phyloP scores from a whole-genome alignment of 2,329 filamentous ascomycete genomes.

The Ilyonectria robusta region DNA sequence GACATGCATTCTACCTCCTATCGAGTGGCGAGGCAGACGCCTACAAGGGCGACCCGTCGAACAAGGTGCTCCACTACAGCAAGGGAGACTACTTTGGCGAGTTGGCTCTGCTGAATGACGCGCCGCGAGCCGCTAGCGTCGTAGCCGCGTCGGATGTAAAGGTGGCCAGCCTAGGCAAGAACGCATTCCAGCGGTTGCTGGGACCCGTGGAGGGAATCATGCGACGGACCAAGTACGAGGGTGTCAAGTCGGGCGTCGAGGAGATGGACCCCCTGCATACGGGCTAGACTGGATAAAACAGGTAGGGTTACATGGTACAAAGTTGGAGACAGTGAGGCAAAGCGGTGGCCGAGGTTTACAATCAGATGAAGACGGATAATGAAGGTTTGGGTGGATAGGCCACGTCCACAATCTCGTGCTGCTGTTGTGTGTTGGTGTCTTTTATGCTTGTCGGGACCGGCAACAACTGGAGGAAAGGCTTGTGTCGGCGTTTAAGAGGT shows the following conservation, averaged over 20 bases:
- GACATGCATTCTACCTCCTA: constrained; percentile 91
- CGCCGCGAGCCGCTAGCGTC: constrained; percentile 91
- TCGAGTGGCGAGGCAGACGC: constrained; percentile 91
- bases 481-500: constrained; percentile 49
- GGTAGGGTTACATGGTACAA: not conserved
- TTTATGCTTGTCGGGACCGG: constrained; percentile 34
- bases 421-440: constrained; percentile 27
- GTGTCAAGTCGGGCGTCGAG: constrained; percentile 73
- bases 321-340: not conserved
- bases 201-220: constrained; percentile 96
- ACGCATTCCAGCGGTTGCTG: constrained; percentile 92
- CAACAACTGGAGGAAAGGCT: constrained; percentile 40
- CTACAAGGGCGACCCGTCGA: constrained; percentile 80
- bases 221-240: constrained; percentile 80
- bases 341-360: constrained; percentile 10
- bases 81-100: constrained; percentile 99
- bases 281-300: constrained; percentile 38
- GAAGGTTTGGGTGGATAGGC: constrained; percentile 30
- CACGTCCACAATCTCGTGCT: constrained; percentile 21
- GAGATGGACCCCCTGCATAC: constrained; percentile 76
- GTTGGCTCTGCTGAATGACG: constrained; percentile 92
- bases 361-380: constrained; percentile 19
- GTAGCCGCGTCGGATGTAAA: constrained; percentile 89
- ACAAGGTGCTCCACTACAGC: constrained; percentile 83
- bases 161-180: constrained; percentile 91